Evolutionary conservation across 306 rosid species (phyloP).

Genomic region (Prunus campanulata): DNA sequence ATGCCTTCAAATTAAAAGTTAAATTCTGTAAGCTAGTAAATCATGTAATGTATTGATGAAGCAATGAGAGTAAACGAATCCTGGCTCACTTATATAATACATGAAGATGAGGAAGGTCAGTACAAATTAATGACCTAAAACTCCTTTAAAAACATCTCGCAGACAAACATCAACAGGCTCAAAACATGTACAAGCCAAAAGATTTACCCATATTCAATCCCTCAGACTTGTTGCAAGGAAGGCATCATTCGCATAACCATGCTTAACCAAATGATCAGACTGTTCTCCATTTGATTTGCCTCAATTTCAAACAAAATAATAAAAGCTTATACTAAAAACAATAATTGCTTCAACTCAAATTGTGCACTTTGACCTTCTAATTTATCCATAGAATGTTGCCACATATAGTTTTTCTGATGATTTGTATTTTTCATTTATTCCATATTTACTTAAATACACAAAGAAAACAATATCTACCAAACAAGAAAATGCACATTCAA

Average conservation of each 20-base stretch:
- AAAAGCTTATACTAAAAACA: neutral
- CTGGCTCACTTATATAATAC: too few relatives aligned
- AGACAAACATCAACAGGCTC: neutral
- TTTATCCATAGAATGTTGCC: neutral
- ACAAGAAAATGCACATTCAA: neutral
- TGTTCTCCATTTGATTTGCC: neutral
- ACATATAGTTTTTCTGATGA: neutral
- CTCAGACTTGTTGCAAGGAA: constrained; percentile 19
- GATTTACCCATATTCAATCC: neutral
- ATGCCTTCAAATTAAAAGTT: neutral
- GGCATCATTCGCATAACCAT: neutral
- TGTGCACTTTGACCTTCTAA: constrained; percentile 1
- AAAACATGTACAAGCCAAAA: too few relatives aligned
- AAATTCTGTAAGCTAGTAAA: neutral
- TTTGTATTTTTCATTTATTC: neutral
- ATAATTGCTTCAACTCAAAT: neutral
- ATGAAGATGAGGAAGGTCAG: too few relatives aligned
- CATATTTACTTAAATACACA: neutral
- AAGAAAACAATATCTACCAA: neutral
- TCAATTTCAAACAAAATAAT: neutral
- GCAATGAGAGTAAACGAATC: neutral
- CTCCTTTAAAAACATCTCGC: neutral
- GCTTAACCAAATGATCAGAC: neutral
- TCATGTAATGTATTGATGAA: neutral
- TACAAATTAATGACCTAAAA: too few relatives aligned